Evolutionary conservation across 169 alveolate genomes (phyloP).

Genomic region (Eimeria sp.): DNA sequence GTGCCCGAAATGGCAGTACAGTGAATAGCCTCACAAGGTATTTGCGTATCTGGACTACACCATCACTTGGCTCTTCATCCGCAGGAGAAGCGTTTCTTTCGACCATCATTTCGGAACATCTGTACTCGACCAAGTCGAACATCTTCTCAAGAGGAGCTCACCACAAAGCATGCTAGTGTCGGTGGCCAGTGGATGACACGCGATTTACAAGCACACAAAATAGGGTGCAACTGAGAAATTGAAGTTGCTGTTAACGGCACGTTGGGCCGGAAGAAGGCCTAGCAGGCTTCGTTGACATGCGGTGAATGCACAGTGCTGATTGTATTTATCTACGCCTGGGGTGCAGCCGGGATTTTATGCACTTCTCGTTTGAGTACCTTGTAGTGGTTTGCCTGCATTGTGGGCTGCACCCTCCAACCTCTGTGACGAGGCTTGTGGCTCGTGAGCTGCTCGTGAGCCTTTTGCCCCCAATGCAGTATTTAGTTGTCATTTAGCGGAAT

Average conservation of each 20-base stretch:
- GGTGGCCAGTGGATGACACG: neutral
- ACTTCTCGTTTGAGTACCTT: neutral
- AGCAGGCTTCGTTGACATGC: neutral
- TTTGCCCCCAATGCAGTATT: neutral
- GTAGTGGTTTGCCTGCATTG: neutral
- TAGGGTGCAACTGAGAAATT: neutral
- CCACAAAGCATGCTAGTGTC: neutral
- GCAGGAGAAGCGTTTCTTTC: neutral
- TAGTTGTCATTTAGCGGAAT: neutral
- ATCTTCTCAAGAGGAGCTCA: neutral
- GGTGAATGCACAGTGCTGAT: neutral
- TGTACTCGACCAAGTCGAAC: neutral
- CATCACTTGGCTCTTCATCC: neutral
- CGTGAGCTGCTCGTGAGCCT: neutral
- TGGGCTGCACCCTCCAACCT: neutral
- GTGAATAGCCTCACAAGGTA: neutral
- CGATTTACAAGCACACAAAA: neutral
- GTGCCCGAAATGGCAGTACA: neutral
- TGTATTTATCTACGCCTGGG: neutral
- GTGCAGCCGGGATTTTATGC: neutral
- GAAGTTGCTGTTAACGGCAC: neutral
- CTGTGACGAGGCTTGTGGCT: neutral
- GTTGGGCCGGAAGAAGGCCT: neutral
- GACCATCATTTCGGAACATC: neutral
- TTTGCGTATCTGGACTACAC: neutral